Evolutionary conservation across 306 rosid genomes (phyloP).

Genomic region (Lupinus albus): DNA sequence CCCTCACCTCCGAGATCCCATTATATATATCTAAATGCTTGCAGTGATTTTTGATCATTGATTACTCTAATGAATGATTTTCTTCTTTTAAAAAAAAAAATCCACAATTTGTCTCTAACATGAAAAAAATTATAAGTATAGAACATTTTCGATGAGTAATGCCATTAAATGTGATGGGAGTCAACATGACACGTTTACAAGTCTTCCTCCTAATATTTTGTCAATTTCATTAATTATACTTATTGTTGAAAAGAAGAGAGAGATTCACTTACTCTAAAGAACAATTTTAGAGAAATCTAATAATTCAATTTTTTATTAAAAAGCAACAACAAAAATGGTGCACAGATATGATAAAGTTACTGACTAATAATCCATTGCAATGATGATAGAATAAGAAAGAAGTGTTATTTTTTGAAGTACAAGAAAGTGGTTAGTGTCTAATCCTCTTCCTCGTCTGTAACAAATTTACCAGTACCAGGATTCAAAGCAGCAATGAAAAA

Average conservation of each 20-base stretch:
- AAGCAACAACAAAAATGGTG: too few species aligned
- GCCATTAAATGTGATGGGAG: neutral
- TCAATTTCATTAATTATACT: neutral
- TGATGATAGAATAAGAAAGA: conserved; percentile 30
- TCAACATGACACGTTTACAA: neutral
- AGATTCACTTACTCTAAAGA: too few species aligned
- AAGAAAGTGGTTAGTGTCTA: conserved; percentile 34
- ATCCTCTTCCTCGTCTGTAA: conserved; percentile 73
- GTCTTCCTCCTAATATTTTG: neutral
- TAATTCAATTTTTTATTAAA: too few species aligned
- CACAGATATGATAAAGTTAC: too few species aligned
- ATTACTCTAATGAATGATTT: too few species aligned
- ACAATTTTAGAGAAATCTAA: too few species aligned
- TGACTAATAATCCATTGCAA: conserved; percentile 26
- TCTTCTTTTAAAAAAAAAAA: too few species aligned
- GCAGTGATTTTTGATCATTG: too few species aligned
- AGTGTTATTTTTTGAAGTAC: conserved; percentile 28
- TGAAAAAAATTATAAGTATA: neutral
- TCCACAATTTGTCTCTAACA: neutral
- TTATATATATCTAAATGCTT: too few species aligned
- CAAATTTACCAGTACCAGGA: conserved; percentile 90
- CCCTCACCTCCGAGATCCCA: too few species aligned
- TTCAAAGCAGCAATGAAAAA: conserved; percentile 95
- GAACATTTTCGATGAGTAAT: neutral
- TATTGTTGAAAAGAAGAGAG: too few species aligned